Percentiles rank a stretch among this genome's conserved stretches.
These are phyloP conservation scores for Lupinus albus DNA, from an alignment of 306 rosid species.

Conservation along the genomic window DNA sequence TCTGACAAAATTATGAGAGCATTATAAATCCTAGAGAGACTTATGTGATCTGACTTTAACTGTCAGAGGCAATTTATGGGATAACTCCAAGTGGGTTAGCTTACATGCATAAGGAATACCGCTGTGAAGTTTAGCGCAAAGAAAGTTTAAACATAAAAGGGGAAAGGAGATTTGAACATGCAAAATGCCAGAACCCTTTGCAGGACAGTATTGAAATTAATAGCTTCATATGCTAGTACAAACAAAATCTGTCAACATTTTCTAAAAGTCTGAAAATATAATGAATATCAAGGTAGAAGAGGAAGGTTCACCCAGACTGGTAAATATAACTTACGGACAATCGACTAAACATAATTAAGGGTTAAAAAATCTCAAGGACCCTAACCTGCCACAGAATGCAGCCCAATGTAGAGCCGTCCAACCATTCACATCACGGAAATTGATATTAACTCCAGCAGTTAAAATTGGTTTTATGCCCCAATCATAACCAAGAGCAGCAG, in stretches of 20 bases:
- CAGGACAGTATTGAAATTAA: constrained; percentile 14
- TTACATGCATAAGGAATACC: background rate
- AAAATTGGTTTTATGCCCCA: constrained; percentile 79
- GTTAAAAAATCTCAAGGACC: constrained; percentile 16
- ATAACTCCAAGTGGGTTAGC: too few relatives aligned
- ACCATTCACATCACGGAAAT: constrained; percentile 84
- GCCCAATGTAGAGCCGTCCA: constrained; percentile 98
- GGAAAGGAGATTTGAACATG: background rate
- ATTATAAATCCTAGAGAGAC: constrained; percentile 7
- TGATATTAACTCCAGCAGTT: constrained; percentile 74
- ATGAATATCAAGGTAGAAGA: constrained; percentile 2
- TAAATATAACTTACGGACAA: constrained; percentile 22
- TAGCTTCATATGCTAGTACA: constrained; percentile 31
- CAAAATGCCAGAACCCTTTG: constrained; percentile 15
- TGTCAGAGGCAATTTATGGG: too few relatives aligned
- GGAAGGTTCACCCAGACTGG: constrained; percentile 29
- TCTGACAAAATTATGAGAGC: constrained; percentile 1
- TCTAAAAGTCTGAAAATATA: background rate
- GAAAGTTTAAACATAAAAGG: constrained; percentile 27
- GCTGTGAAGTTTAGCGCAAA: background rate
- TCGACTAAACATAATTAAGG: constrained; percentile 14
- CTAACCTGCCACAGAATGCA: constrained; percentile 84
- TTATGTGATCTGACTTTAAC: constrained; percentile 18
- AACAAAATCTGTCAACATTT: constrained; percentile 15
- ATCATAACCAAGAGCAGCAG: constrained; percentile 79